phyloP scores from a whole-genome alignment of 805 yeast genomes.

The Yamadazyma akitaensis region DNA sequence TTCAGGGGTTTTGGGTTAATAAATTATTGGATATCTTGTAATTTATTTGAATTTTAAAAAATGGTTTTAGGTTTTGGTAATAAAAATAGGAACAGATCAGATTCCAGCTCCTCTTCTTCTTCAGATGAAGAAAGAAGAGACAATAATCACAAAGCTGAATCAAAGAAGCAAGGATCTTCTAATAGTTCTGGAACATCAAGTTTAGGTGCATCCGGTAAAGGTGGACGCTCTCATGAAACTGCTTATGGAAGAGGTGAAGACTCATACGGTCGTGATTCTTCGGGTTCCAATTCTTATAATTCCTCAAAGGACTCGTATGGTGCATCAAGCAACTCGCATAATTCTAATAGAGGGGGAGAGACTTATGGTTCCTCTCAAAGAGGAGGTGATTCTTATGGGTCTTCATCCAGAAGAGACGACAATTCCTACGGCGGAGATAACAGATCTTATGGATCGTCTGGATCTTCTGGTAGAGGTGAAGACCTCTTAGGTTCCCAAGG shows the following conservation, averaged over 20 bases:
- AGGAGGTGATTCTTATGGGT: conserved; percentile 13
- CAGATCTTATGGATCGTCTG: conserved; percentile 18
- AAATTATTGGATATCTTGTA: no score
- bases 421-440: conserved; percentile 17
- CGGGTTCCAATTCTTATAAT: conserved; percentile 7
- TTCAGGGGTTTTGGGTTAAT: no score
- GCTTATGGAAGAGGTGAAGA: conserved; percentile 3
- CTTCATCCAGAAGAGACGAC: conserved; percentile 14
- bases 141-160: not conserved
- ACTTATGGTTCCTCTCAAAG: conserved; percentile 21
- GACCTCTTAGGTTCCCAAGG: conserved; percentile 11
- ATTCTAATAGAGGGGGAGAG: conserved; percentile 5
- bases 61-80: conserved; percentile 36
- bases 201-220: conserved; percentile 13
- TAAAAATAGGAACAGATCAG: conserved; percentile 5
- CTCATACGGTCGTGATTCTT: conserved; percentile 13
- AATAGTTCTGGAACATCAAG: no score
- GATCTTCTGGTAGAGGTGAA: conserved; percentile 14
- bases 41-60: no score
- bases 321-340: conserved; percentile 12
- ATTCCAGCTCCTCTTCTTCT: conserved; percentile 5
- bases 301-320: conserved; percentile 21
- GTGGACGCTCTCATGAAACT: not conserved
- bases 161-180: conserved; percentile 3
- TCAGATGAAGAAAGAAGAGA: conserved; percentile 3